Base-by-base conservation (phyloP, 345 rosid species). In the Kandelia obovata region DNA sequence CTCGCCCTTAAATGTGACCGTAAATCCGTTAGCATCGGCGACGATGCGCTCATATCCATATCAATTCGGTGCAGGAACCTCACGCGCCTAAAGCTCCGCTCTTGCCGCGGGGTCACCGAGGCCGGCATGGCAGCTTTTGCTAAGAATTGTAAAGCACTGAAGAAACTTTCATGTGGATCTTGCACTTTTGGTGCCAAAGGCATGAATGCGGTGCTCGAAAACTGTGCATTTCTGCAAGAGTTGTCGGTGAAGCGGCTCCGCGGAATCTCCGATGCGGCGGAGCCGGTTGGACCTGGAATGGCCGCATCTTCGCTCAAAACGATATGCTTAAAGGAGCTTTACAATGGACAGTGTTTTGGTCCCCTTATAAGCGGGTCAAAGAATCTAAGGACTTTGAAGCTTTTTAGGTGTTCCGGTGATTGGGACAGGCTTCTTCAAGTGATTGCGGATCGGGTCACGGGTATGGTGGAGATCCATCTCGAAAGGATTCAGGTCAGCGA, bases 71-170 rank as follows among this genome's bases (percentile, higher is more conserved):
- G 92, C 80, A 71, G 69, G 52, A 88, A 85, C 78, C 82, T 91
- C 51, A 85, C 82, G 78, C 85, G 92, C 30, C 85, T 91, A 21
- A 91, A 88, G 82, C 90, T 91, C 53, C 83, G 92, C 37, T 79
- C 83, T 6, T 91, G 96, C 75, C 92, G 90, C 57, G 88, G 82
- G 79, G 66, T 91, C 27, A 87, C 90, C 25, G 87, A 85, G 43
- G 78, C 70, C 8, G 96, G 96, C 30, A 88, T 91, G 83, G 55
- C 61, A 5, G 80, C 25, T 15, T 88, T 91, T 53, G 86, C 95
- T 4, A 80, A 76, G 65, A 88, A 88, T 67, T 91, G 96, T 73
- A 81, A 58, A 67, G 79, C 78, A 5, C 68, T 88, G 85, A 90
- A 82, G 85, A 90, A 79, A 46, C 64, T 77, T 47, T 81, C 87